Base-by-base conservation (phyloP, 2,329 filamentous ascomycete species). In the Fusarium sp. region DNA sequence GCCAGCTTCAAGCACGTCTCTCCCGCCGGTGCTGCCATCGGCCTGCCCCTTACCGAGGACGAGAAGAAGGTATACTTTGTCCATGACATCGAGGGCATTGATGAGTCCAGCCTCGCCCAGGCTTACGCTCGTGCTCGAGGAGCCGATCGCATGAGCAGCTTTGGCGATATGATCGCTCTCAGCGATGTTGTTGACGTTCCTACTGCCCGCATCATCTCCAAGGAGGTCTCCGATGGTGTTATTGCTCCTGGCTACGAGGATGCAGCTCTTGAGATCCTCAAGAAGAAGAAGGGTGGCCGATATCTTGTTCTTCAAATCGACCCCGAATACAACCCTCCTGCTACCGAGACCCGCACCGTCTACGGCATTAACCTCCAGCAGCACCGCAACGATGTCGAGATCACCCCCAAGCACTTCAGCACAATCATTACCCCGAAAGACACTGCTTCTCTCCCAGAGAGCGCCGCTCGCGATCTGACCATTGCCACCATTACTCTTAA, bases 1-100 rank as follows among this genome's bases (percentile, higher is more conserved):
- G 96, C 96, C 73, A 98, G 94, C 82, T 99, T 99, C 91, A 99
- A 98, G 90, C 96, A 99, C 83, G 96, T 98, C 72, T 99, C 96
- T 15, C 96, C 96, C 26, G 96, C 96, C 48, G 96, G 96, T 80
- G 96, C 96, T 67, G 96, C 96, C 75, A 96, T 99, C 79, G 96
- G 95, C 76, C 91, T 96, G 12, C 94, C 95, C 28, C 89, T 99
- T 74, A 94, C 87, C 74, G 90, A 93, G 45, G 93, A 94, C 59
- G 96, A 99, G 89, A 92, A 94, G 84, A 97, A 97, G 86, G 96
- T 98, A 63, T 99, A 98, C 88, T 98, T 99, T 88, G 96, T 99
- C 67, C 94, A 97, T 80, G 96, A 98, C 81, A 97, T 99, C 79
- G 90, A 91, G 69, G 95, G 94, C 61, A 91, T 99, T 73, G 94